These are phyloP conservation scores for Cryomyces minteri DNA, from an alignment of 495 filamentous ascomycete species.

Conservation along the genomic window DNA sequence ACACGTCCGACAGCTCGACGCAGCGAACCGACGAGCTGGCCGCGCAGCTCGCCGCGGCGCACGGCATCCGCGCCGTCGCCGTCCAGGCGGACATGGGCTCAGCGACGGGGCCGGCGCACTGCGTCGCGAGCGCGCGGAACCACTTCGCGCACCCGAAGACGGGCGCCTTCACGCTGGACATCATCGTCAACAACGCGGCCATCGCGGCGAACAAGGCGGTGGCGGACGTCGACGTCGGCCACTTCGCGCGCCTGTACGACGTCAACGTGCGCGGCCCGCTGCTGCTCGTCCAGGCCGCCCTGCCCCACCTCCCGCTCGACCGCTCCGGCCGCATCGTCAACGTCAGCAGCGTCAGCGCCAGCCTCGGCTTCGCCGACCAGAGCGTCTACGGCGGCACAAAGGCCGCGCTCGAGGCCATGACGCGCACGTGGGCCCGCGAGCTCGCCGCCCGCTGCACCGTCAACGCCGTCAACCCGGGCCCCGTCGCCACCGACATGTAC, in stretches of 20 bases:
- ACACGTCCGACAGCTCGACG: conserved; percentile 20
- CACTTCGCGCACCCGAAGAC: conserved; percentile 24
- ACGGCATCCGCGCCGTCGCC: conserved; percentile 25
- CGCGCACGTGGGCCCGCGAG: conserved; percentile 72
- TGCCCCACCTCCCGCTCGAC: conserved; percentile 63
- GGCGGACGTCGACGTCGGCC: conserved; percentile 15
- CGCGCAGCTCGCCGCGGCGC: conserved; percentile 6
- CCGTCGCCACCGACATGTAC: conserved; percentile 69
- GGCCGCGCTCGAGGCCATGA: conserved; percentile 83
- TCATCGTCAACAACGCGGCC: conserved; percentile 71
- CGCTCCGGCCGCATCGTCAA: conserved; percentile 25
- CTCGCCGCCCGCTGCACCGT: conserved; percentile 61
- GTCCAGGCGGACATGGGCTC: conserved; percentile 33
- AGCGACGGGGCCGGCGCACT: conserved; percentile 38
- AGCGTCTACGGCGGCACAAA: conserved; percentile 79
- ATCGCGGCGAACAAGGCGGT: conserved; percentile 38
- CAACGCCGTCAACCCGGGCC: conserved; percentile 70
- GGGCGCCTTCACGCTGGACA: conserved; percentile 48
- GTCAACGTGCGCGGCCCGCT: conserved; percentile 51
- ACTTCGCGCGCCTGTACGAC: not conserved
- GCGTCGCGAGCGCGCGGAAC: conserved; percentile 28
- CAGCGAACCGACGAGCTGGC: conserved; percentile 24
- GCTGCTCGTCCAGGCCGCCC: conserved; percentile 48
- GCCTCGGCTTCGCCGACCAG: conserved; percentile 38
- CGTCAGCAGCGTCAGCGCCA: too few relatives aligned